Percentiles rank a stretch among this genome's conserved stretches.
Evolutionary conservation across 2,329 filamentous ascomycete species (phyloP).

Genomic region (Aspergillus sp.): DNA sequence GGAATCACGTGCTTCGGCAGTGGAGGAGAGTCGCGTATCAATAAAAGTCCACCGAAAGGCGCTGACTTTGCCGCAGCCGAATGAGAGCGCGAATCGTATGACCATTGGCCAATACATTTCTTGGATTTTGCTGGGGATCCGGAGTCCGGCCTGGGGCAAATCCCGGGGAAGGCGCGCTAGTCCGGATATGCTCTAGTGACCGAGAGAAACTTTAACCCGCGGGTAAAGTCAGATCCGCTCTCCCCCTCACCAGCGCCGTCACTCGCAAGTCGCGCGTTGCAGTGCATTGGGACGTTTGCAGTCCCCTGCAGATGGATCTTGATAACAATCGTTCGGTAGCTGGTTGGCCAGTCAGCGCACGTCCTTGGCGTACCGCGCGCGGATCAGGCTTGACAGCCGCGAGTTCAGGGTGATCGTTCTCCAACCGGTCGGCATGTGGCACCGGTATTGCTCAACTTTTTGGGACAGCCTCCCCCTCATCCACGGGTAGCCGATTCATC

Average conservation of each 20-base stretch:
- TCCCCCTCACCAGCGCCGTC: background rate
- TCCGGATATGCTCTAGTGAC: background rate
- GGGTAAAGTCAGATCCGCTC: constrained; percentile 4
- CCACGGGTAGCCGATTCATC: constrained; percentile 27
- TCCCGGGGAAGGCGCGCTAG: background rate
- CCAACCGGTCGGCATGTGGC: constrained; percentile 24
- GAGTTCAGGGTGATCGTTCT: background rate
- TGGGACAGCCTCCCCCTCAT: constrained; percentile 38
- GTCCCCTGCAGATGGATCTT: background rate
- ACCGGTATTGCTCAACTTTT: constrained; percentile 30
- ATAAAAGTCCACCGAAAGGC: background rate
- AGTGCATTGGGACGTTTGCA: background rate
- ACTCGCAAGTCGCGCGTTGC: background rate
- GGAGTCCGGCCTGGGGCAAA: background rate
- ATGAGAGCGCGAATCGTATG: background rate
- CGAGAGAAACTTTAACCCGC: background rate
- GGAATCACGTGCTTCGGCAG: background rate
- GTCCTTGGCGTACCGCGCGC: background rate
- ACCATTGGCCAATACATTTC: background rate
- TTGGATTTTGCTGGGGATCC: background rate
- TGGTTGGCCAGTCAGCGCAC: background rate
- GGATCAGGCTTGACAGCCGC: background rate
- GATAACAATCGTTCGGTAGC: background rate
- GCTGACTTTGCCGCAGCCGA: background rate
- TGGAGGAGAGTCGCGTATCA: background rate